Evolutionary conservation across 148 eudicot genomes (phyloP).

Genomic region (Chenopodium formosanum): DNA sequence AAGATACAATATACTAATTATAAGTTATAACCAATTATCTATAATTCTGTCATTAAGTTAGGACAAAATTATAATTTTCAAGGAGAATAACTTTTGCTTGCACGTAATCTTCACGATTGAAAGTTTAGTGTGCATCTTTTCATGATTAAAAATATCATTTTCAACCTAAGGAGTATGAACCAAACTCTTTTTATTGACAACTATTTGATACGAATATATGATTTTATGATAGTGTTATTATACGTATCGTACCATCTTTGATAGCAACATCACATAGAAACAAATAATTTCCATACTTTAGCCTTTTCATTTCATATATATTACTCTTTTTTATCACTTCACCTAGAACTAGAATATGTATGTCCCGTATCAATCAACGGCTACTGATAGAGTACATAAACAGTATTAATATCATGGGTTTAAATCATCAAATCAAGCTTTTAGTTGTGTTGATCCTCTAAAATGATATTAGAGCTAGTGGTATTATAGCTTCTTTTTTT

Average conservation of each 20-base stretch:
- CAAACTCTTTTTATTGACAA: background rate
- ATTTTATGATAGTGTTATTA: background rate
- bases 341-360: no score
- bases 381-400: no score
- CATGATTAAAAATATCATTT: slow-evolving; percentile 5
- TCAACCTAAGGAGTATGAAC: background rate
- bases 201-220: slow-evolving; percentile 20
- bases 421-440: no score
- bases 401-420: no score
- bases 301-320: background rate
- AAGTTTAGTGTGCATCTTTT: slow-evolving; percentile 7
- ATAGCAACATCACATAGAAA: background rate
- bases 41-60: background rate
- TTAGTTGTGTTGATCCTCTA: no score
- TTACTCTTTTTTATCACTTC: background rate
- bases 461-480: no score
- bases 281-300: background rate
- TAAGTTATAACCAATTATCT: background rate
- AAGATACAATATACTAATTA: background rate
- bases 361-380: no score
- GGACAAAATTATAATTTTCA: background rate
- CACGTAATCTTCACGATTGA: slow-evolving; percentile 9
- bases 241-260: background rate
- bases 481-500: no score
- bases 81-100: slow-evolving; percentile 21